Evolutionary conservation across 2,329 filamentous ascomycete species (phyloP).

Genomic region (Basipetospora chlamydospora): DNA sequence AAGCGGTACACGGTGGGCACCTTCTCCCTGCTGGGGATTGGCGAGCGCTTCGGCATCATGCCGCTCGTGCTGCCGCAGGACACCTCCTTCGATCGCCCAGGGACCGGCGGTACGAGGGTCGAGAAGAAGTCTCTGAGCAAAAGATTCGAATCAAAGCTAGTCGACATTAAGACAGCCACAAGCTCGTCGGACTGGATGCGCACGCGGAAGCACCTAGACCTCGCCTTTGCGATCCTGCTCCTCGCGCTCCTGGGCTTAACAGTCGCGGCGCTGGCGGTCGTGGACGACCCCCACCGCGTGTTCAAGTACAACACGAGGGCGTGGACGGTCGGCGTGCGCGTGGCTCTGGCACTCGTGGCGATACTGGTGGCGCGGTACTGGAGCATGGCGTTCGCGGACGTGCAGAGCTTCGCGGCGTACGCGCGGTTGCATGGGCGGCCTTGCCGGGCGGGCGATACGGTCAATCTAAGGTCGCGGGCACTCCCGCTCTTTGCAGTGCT

Average conservation of each 20-base stretch:
- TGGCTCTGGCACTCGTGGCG: constrained; percentile 10
- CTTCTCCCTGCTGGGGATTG: constrained; percentile 4
- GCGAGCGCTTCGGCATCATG: constrained; percentile 8
- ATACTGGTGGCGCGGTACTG: constrained; percentile 11
- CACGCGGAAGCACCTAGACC: constrained; percentile 9
- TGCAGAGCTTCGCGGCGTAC: constrained; percentile 12
- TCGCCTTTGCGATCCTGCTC: constrained; percentile 9
- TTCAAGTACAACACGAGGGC: constrained; percentile 8
- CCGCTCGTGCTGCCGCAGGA: constrained; percentile 2
- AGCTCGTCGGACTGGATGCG: constrained; percentile 8
- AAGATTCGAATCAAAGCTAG: constrained; percentile 1
- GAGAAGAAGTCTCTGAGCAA: not conserved
- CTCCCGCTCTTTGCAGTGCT: constrained; percentile 10
- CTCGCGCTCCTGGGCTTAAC: constrained; percentile 11
- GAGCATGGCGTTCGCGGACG: constrained; percentile 11
- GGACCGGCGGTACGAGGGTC: no score
- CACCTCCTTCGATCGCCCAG: no score
- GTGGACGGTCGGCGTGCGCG: constrained; percentile 9
- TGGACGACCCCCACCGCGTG: constrained; percentile 10
- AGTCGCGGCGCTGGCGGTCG: constrained; percentile 9
- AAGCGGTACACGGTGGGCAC: constrained; percentile 10
- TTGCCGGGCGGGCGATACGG: constrained; percentile 9
- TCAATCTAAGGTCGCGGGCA: constrained; percentile 9
- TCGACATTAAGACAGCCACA: not conserved
- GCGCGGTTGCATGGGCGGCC: constrained; percentile 8